phyloP scores from a whole-genome alignment of 257 asterid species.

The Rehmannia glutinosa region DNA sequence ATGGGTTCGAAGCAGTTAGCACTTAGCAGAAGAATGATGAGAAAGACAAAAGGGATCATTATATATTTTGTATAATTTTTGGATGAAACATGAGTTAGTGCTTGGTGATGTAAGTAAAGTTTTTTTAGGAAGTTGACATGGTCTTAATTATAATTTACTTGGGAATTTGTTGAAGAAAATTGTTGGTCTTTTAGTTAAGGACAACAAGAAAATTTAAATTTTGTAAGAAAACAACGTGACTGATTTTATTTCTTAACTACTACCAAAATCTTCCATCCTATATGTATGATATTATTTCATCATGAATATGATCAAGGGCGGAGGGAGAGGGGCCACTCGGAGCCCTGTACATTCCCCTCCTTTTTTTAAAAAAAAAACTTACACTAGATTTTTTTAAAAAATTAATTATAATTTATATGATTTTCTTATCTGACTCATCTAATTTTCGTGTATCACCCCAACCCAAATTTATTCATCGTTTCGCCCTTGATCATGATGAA shows the following conservation, averaged over 20 bases:
- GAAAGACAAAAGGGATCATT: constrained; percentile 13
- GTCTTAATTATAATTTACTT: background rate
- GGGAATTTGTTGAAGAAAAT: constrained; percentile 10
- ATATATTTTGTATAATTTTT: constrained; percentile 6
- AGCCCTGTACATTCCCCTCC: no score
- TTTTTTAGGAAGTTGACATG: constrained; percentile 8
- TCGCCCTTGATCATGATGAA: no score
- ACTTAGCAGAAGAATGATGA: constrained; percentile 4
- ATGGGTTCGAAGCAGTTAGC: constrained; percentile 22
- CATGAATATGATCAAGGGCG: no score
- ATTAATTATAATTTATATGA: no score
- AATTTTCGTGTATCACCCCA: no score
- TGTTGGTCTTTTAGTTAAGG: constrained; percentile 14
- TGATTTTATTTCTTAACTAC: constrained; percentile 8
- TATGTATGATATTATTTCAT: no score
- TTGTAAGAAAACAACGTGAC: constrained; percentile 8
- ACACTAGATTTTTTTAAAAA: no score
- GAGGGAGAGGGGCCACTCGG: no score
- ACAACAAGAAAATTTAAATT: constrained; percentile 16
- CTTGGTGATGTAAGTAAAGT: constrained; percentile 27
- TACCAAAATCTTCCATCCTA: no score
- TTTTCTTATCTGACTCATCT: no score
- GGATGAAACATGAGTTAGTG: constrained; percentile 24
- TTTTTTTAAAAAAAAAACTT: no score
- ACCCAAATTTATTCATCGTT: no score